Evolutionary conservation across 768 basidiomycete genomes (phyloP), one percentile per base, ranked within the genome.

Genomic region (Boletus sp.): DNA sequence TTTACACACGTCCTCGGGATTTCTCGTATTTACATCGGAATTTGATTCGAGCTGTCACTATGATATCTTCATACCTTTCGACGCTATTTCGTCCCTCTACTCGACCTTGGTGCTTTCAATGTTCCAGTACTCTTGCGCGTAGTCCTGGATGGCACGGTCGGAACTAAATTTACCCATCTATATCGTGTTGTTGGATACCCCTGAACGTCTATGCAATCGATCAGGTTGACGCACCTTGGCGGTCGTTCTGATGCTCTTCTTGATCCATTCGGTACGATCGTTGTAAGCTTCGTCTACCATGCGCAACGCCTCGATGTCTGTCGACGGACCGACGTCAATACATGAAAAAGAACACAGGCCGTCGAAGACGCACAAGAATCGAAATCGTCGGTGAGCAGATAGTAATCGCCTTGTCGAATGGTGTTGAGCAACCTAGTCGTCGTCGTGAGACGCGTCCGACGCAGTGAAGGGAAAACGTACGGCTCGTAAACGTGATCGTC

Each of bases 121-220:
- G 69, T 88, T 90, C 88, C 88, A 90, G 72, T 86, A 89, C 65
- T 86, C 84, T 73, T 96, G 93, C 1, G 93, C 94, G 65, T 96
- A 96, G 70, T 94, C 90, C 63, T 85, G 84, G 67, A 97, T 95
- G 4, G 93, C 91, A 51, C 95, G 82, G 70, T 98, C 96, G 35
- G 90, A 92, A 71, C 92, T 94, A 79, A 98, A 98, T 68, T 94
- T 95, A 72, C 94, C 94, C 94, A 97, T 98, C 84, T 67, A 58
- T 50, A 56, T 57, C 45, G 36, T 57, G 48, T 60, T 32, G 52
- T 61, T 56, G 39, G 40, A 65, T 66, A 83, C 85, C 62, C 50
- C 75, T 84, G 30, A 82, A 83, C n/a, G 83, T 82, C 12, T 84
- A 90, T 50, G 78, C 71, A 68, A 90, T 90, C n/a, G 82, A 53